Base-by-base conservation (phyloP, 352 stramenopile genomes). In the Peronospora belbahrii region DNA sequence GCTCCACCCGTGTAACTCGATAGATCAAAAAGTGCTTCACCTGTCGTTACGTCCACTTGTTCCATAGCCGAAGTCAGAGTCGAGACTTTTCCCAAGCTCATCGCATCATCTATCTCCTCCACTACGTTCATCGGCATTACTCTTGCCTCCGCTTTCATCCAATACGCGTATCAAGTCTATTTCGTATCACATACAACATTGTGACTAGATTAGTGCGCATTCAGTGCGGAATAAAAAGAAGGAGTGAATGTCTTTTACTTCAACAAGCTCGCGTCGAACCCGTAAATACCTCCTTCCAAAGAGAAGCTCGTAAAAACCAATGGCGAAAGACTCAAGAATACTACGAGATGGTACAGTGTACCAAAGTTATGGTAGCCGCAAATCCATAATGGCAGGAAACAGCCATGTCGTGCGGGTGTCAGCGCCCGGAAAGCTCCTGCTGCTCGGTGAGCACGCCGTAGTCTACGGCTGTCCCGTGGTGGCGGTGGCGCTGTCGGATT, bases 391-490 rank as follows among this genome's bases (percentile, higher is more conserved):
- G 59, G 30, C 39, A 48, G 32, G 27, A 43, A 47, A 62, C 14
- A 14, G 34, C 13, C 19, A 52, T 2, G 42, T 59, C 35, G 55
- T 87, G 40, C 62, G 59, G 24, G 76, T 74, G 31, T 88, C 81
- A 41, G 85, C 85, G 37, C 86, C 85, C 0, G 85, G 79, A n/a
- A 96, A 96, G 52, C 60, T 95, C 42, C 71, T 96, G 54, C 75
- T 96, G 28, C 85, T 96, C 33, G 85, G 85, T 7, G 85, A 96
- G 59, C 86, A 96, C 54, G 83, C 86, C 0, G 85, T 96, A 23
- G 85, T 96, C 9, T 94, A 95, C 40, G 82, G 85, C 7, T 85
- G 69, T 19, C 72, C 84, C 2, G 85, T 83, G 14, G 68, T 97
- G 32, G 89, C 86, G 0, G 79, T 63, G 0, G 77, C 86, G 19